phyloP scores from a whole-genome alignment of 2,329 filamentous ascomycete species.

The Seiridium cupressi region DNA sequence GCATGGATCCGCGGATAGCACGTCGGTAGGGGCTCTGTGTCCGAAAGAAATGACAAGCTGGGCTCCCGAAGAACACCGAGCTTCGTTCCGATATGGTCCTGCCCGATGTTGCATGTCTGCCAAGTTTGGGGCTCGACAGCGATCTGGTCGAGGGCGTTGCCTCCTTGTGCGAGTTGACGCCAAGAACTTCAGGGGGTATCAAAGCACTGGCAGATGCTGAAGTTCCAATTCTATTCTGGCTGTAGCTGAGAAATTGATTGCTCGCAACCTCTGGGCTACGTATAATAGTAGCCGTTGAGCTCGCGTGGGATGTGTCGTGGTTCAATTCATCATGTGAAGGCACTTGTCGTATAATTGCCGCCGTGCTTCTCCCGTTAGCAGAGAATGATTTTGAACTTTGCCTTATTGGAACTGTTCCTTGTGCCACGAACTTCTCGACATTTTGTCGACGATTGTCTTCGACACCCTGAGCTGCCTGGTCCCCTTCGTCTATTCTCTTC shows the following conservation, averaged over 20 bases:
- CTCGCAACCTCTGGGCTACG: neutral
- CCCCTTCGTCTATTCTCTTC: conserved; percentile 41
- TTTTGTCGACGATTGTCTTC: conserved; percentile 19
- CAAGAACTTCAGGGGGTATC: neutral
- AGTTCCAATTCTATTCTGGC: neutral
- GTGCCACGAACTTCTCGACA: conserved; percentile 13
- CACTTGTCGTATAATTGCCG: conserved; percentile 7
- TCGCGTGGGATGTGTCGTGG: neutral
- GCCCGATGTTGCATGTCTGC: neutral
- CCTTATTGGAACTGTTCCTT: conserved; percentile 15
- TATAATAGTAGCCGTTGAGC: neutral
- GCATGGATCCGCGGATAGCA: conserved; percentile 46
- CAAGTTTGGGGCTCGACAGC: conserved; percentile 18
- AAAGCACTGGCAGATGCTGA: neutral
- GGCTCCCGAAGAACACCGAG: conserved; percentile 52
- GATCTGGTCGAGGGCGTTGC: neutral
- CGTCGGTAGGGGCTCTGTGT: conserved; percentile 56
- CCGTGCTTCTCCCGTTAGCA: neutral
- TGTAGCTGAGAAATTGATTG: neutral
- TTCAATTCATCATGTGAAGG: neutral
- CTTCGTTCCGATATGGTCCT: conserved; percentile 36
- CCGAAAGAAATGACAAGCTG: conserved; percentile 49
- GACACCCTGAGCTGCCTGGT: conserved; percentile 8
- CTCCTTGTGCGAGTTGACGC: neutral
- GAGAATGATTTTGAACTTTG: conserved; percentile 16